Evolutionary conservation across 768 basidiomycete species (phyloP), one percentile per base, ranked within the genome.

Genomic region (Lentinula raphanica): DNA sequence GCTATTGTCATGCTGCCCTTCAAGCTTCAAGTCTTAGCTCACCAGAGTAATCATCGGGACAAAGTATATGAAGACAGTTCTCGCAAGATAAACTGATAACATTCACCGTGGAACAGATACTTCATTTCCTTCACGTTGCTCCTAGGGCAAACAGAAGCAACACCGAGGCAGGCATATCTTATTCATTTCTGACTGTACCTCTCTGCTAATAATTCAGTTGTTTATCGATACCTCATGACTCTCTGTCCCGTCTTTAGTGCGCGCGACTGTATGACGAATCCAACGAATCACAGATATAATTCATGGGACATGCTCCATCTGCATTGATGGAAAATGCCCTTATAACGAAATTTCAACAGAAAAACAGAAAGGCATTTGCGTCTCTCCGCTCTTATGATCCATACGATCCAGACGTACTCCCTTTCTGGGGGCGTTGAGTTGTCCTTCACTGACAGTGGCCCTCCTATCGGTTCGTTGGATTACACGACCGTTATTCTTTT

Each of bases 401-500:
- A n/a, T 15, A 35, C 51, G 8, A 25, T 25, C 13, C 31, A 53
- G 21, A 53, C 51, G 8, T 53, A 39, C 23, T 38, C 36, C n/a
- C 51, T 59, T n/a, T 46, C 59, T 29, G 51, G 51, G 17, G 53
- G 35, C 15, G 39, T 59, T 2, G 23, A 55, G 32, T 21, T 59
- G 32, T 59, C 42, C n/a, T 59, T 54, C 53, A 59, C 59, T 6
- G 59, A 59, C 44, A 59, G 42, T 35, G 53, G 59, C 13, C 25
- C 59, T 23, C 53, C 54, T 32, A 31, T 29, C n/a, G 35, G 31
- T 36, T 57, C 62, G 1, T 35, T 4, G 2, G 32, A 54, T 11
- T 68, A 68, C 31, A 68, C 64, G 19, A 68, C 67, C 3, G 45
- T 65, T 29, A 38, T 68, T 23, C 40, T 68, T 12, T 40, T 63